Base-by-base conservation (phyloP, 305 asterid species). In the Solanum hybrid region DNA sequence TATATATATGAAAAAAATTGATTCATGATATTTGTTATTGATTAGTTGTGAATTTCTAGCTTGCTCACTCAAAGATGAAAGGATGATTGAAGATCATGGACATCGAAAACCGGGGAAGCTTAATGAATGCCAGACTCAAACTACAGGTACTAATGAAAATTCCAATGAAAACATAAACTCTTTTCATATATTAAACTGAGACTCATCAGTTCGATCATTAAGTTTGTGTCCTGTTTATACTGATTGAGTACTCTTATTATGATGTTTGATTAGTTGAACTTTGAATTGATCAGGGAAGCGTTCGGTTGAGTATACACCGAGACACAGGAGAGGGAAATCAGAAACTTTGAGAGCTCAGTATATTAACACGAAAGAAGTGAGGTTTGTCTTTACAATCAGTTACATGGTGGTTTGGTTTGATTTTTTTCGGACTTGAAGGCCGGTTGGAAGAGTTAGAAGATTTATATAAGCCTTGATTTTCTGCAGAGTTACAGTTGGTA, bases 311-410 rank as follows among this genome's bases (percentile, higher is more conserved):
- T 88, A 60, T 80, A 89, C 94, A 2, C 10, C 64, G 72, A 94
- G 91, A 88, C 99, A 97, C 90, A 93, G 98, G 92, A 93, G 99
- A 94, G 98, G 99, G 80, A 97, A 95, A 89, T 97, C 99, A 19
- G 99, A 97, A 91, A 97, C 99, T 85, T 92, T 95, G 87, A 93
- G 99, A 14, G 90, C 76, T 31, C 98, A 96, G 92, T 97, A 97
- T 93, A 97, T 97, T 91, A 94, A 90, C 89, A 94, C 92, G 51
- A 97, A 95, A 93, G 99, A 97, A 31, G 95, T 96, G 96, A 96
- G 98, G 99, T 97, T 93, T 88, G 98, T 27, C 19, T 82, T 82
- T 82, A 17, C 72, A 42, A 40, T 82, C 38, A 51, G 9, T 6
- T 26, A 40, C 86, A 24, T 26, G 86, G 13, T 24, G 22, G 42